These are phyloP conservation scores for Adansonia rubrostipa DNA, from an alignment of 441 rosid species.

Conservation along the genomic window DNA sequence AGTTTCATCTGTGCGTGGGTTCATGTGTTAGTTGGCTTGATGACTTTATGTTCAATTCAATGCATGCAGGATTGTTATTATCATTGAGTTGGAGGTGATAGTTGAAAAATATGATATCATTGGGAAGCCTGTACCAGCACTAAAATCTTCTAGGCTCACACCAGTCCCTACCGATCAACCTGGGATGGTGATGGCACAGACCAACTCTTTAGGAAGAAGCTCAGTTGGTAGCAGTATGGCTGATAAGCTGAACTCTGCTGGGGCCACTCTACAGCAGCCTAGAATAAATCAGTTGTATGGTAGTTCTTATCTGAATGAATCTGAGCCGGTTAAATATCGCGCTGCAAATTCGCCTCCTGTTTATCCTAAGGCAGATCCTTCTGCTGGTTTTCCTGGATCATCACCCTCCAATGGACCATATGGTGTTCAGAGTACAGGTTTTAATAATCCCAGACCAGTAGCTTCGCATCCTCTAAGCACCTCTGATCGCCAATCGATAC, in stretches of 20 bases:
- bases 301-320: slow-evolving; percentile 29
- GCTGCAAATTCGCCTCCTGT: slow-evolving; percentile 37
- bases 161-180: slow-evolving; percentile 41
- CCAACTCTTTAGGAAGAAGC: slow-evolving; percentile 35
- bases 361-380: slow-evolving; percentile 42
- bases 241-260: slow-evolving; percentile 40
- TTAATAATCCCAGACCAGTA: slow-evolving; percentile 47
- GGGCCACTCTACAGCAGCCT: slow-evolving; percentile 41
- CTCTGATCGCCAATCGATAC: slow-evolving; percentile 40
- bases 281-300: slow-evolving; percentile 43
- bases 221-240: slow-evolving; percentile 31
- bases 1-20: background rate
- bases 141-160: slow-evolving; percentile 38
- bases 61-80: slow-evolving; percentile 64
- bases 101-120: slow-evolving; percentile 47
- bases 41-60: background rate
- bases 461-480: slow-evolving; percentile 39
- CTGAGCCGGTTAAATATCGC: slow-evolving; percentile 43
- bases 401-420: slow-evolving; percentile 39
- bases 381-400: slow-evolving; percentile 41
- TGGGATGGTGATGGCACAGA: slow-evolving; percentile 30
- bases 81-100: slow-evolving; percentile 60
- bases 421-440: slow-evolving; percentile 40
- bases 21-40: slow-evolving; percentile 19
- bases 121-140: slow-evolving; percentile 51